Base-by-base conservation (phyloP, 768 basidiomycete species). In the Scleroderma bovista region DNA sequence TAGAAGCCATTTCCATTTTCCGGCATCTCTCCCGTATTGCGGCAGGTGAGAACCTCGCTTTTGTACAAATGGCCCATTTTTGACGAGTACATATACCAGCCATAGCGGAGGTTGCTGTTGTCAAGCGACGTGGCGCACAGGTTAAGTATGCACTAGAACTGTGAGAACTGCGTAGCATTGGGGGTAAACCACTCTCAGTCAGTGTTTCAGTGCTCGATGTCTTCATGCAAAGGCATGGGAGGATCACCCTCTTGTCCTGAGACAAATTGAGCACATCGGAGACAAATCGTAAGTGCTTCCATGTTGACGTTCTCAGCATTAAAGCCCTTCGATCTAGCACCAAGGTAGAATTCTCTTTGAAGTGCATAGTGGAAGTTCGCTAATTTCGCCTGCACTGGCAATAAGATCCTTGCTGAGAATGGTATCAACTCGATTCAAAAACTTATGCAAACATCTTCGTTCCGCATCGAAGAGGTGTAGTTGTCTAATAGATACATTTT, bases 191-290 rank as follows among this genome's bases (percentile, higher is more conserved):
- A n/a, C 39, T 19, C 40, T 61, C 32, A 56, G 23, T 3, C 12
- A 34, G 16, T 13, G 26, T n/a, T 22, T 40, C 42, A 91, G 92
- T 24, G 66, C 86, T 22, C 84, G 94, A 11, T 87, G 84, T 56
- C 60, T 97, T 33, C 77, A 73, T 46, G 90, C 89, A 4, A 92
- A 86, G 58, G 85, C 91, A 38, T 98, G 95, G 95, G 94, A 97
- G 59, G 86, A 93, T 59, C 73, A 88, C 17, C 83, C 92, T 5
- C 71, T 84, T 13, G 86, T 95, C 7, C 76, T 98, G 47, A 78
- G 87, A 13, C 95, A 98, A 64, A 76, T 98, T 44, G 83, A 88
- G 31, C 80, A 84, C n/a, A 84, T 98, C 37, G 95, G 94, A 29
- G 90, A 93, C 61, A 92, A 91, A 78, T 90, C 88, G 89, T 91